Base-by-base conservation (phyloP, 352 stramenopile genomes). In the Blastocystis sp. region DNA sequence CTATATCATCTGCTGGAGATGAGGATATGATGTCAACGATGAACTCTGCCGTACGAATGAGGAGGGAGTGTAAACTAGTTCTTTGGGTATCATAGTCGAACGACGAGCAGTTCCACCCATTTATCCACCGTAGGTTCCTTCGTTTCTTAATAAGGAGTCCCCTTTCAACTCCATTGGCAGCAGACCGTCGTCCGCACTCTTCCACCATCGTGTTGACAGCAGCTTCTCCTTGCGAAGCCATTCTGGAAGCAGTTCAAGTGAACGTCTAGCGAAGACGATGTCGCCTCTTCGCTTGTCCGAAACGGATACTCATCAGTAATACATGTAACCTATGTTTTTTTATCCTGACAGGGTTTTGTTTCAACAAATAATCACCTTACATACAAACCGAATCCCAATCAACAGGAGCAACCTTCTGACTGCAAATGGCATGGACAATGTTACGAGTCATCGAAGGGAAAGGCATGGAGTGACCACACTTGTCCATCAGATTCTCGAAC, bases 311-410 rank as follows among this genome's bases (percentile, higher is more conserved):
- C n/a, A n/a, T n/a, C n/a, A n/a, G n/a, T n/a, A n/a, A n/a, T n/a
- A n/a, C n/a, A n/a, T n/a, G n/a, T n/a, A n/a, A n/a, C n/a, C n/a
- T n/a, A n/a, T n/a, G n/a, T n/a, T n/a, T n/a, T n/a, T n/a, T n/a
- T n/a, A n/a, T n/a, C n/a, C n/a, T n/a, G n/a, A n/a, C n/a, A n/a
- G n/a, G n/a, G n/a, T n/a, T n/a, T n/a, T n/a, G n/a, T n/a, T n/a
- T n/a, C n/a, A n/a, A 59, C 11, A 54, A 54, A 54, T 59, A 27
- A 59, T 14, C 32, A 27, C 57, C 16, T 61, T 61, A 81, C 69
- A 81, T 81, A 29, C 63, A 75, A 75, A 75, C 16, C 16, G 14
- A n/a, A 75, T 53, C n/a, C 63, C 63, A 75, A 21, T 75, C 46
- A 4, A 75, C 63, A 75, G 63, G 63, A 53, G 46, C 63, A 49